phyloP scores from a whole-genome alignment of 805 yeast genomes.

The Tetrapisispora namnaoensis region DNA sequence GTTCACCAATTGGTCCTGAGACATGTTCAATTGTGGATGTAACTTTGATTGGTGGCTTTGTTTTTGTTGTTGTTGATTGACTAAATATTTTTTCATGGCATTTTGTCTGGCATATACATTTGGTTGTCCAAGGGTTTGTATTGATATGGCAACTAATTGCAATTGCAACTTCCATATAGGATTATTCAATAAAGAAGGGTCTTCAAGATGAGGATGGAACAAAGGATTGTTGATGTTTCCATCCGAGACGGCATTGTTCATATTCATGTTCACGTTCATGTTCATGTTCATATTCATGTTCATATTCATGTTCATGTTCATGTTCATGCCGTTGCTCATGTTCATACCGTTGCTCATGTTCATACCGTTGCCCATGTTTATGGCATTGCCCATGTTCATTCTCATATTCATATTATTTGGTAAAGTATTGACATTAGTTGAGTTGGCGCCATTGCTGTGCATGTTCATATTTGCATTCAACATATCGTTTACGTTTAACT shows the following conservation, averaged over 20 bases:
- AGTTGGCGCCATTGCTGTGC: background rate
- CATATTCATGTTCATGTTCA: constrained; percentile 2
- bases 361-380: constrained; percentile 1
- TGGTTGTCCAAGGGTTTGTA: constrained; percentile 29
- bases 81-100: constrained; percentile 29
- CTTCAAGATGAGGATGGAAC: constrained; percentile 29
- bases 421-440: background rate
- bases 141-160: constrained; percentile 26
- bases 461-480: background rate
- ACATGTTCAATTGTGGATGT: background rate
- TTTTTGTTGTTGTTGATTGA: constrained; percentile 14
- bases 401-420: constrained; percentile 2
- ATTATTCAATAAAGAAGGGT: constrained; percentile 24
- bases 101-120: constrained; percentile 31
- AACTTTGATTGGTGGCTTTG: constrained; percentile 1
- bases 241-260: constrained; percentile 2
- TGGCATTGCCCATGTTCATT: constrained; percentile 4
- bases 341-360: background rate
- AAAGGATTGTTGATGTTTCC: constrained; percentile 26
- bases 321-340: background rate
- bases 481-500: background rate
- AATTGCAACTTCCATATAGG: constrained; percentile 31
- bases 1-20: constrained; percentile 3
- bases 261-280: constrained; percentile 1
- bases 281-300: constrained; percentile 2